Evolutionary conservation across 306 rosid genomes (phyloP), one percentile per base, ranked within the genome.

Genomic region (Lathyrus sativus): DNA sequence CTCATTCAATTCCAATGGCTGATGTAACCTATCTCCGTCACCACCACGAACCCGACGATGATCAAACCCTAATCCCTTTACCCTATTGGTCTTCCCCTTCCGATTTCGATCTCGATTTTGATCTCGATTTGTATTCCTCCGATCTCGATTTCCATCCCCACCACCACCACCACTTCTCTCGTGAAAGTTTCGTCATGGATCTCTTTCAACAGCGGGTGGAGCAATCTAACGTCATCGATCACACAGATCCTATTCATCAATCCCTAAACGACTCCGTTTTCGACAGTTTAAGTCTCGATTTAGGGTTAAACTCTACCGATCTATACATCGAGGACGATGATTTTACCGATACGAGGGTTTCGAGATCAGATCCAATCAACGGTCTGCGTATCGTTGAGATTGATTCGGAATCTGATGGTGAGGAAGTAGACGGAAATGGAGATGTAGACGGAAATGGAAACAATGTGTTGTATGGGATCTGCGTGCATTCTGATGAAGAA

Each of bases 191-290:
- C 72, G 96, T 88, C 18, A 87, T 91, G 89, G 91, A 91, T 85
- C 85, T 91, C 14, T 83, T 88, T 68, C 93, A 86, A 8, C 97
- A 91, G 37, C 91, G 97, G n/a, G 91, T 91, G 4, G 97, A 91
- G 67, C 93, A 88, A 71, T 85, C 96, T 22, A 87, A 85, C 46
- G 71, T 83, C 38, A 69, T 46, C 72, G 70, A 68, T 11, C 71
- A 62, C 15, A 6, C 72, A 15, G 64, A 78, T 87, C 79, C 76
- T 39, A 66, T 70, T 7, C 41, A 77, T 3, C 84, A 82, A 31
- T 65, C 73, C 7, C 45, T 76, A 15, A 65, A 69, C 26, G 83
- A 84, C 57, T 71, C 84, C 51, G 59, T 13, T 77, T 86, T 80
- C 60, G 97, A 90, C n/a, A 82, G 75, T 2, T 59, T 82, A 44